Evolutionary conservation across 2,329 filamentous ascomycete genomes (phyloP).

Genomic region (Ascochyta fabae): DNA sequence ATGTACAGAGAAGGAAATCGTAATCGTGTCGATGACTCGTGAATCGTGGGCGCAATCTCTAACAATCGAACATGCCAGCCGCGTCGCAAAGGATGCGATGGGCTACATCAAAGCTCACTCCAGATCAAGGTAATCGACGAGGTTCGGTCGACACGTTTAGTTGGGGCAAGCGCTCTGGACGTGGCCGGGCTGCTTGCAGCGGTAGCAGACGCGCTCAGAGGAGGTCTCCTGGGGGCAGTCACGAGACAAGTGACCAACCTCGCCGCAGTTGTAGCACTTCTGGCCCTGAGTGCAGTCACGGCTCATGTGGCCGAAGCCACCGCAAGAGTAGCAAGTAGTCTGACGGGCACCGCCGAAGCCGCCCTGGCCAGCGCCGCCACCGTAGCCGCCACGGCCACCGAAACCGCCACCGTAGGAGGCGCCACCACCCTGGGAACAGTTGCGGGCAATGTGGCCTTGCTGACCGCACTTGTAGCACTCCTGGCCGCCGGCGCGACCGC

Average conservation of each 20-base stretch:
- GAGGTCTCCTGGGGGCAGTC: slow-evolving; percentile 94
- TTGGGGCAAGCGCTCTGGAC: slow-evolving; percentile 94
- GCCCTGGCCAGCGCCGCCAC: slow-evolving; percentile 55
- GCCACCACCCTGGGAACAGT: slow-evolving; percentile 73
- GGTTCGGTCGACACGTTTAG: slow-evolving; percentile 55
- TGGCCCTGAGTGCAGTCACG: slow-evolving; percentile 98
- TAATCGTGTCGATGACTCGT: slow-evolving; percentile 45
- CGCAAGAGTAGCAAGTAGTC: slow-evolving; percentile 93
- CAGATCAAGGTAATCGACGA: slow-evolving; percentile 41
- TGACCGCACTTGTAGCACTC: slow-evolving; percentile 99
- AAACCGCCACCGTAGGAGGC: slow-evolving; percentile 45
- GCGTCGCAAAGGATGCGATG: slow-evolving; percentile 26
- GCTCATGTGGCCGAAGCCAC: slow-evolving; percentile 95
- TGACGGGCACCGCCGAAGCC: slow-evolving; percentile 54
- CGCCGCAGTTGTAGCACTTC: slow-evolving; percentile 99
- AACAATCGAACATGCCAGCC: slow-evolving; percentile 35
- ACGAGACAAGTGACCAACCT: slow-evolving; percentile 92
- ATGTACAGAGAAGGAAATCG: slow-evolving; percentile 50
- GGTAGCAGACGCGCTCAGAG: slow-evolving; percentile 97
- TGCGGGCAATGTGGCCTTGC: slow-evolving; percentile 93
- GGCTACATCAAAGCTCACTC: slow-evolving; percentile 37
- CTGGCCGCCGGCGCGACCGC: slow-evolving; percentile 55
- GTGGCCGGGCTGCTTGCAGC: slow-evolving; percentile 86
- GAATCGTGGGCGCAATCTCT: slow-evolving; percentile 38
- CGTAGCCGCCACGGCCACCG: slow-evolving; percentile 58